Evolutionary conservation across 495 filamentous ascomycete genomes (phyloP), one percentile per base, ranked within the genome.

Genomic region (Trichoderma orchidacearum): DNA sequence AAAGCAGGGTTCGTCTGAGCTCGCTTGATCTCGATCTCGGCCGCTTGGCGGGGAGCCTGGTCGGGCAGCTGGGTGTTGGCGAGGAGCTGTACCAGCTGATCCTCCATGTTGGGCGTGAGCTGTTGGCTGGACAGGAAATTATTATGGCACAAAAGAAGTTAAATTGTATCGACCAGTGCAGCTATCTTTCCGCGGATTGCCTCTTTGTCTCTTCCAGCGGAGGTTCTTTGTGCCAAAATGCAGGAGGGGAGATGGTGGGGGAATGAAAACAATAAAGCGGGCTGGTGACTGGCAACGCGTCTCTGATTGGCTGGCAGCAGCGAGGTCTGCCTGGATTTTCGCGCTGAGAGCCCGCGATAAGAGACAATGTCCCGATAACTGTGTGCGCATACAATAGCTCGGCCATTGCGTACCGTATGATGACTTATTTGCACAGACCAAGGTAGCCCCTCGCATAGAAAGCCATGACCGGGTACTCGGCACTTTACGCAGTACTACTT

Each of bases 61-160:
- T 77, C 74, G 55, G 84, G 59, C 55, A 81, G 80, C 67, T 94
- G 89, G 15, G 90, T 93, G 68, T 85, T 84, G 56, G 84, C 78
- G 51, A 96, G 84, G 62, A 94, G 77, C 62, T 80, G 79, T 60
- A 90, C 80, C 61, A 95, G 80, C 70, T 89, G 80, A 73, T 91
- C 85, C 77, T 94, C 89, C 87, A 91, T 91, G 59, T 57, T 71
- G 66, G 57, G 31, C 13, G 51, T 25, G 3, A 23, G 38, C 17
- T 17, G 27, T 25, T 6, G 38, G 11, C 8, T 7, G 38, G 38
- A 23, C 21, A 21, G 18, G 13, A 15, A 41, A 7, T 17, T 41
- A 7, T 17, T 41, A 15, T 41, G 36, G 36, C 36, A 17, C 36
- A 17, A 8, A 41, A 5, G 5, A 5, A 17, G 36, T 3, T 23